Percentiles rank a stretch among this genome's conserved stretches.
Evolutionary conservation across 371 early-diverging fungal species (phyloP).

Genomic region (Catenaria anguillulae): DNA sequence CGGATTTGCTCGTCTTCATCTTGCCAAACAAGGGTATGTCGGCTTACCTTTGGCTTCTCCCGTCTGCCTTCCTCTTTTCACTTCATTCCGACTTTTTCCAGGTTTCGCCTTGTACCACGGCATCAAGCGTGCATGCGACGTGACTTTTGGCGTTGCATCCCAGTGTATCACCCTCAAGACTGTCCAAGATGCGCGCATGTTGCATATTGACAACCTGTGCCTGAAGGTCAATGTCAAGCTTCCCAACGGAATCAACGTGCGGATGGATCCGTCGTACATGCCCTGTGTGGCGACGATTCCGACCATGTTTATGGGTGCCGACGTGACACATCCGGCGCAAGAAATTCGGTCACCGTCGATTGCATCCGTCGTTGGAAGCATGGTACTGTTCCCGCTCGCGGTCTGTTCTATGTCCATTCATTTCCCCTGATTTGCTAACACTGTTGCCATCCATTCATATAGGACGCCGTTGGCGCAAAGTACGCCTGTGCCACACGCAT

Average conservation of each 20-base stretch:
- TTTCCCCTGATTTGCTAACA: not conserved
- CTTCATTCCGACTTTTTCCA: no score
- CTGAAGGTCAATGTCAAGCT: slow-evolving; percentile 75
- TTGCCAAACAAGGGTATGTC: slow-evolving; percentile 38
- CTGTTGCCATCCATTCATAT: not conserved
- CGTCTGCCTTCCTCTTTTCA: not conserved
- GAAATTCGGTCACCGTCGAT: slow-evolving; percentile 64
- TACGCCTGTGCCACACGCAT: slow-evolving; percentile 68
- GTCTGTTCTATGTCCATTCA: not conserved
- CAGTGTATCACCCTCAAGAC: slow-evolving; percentile 84
- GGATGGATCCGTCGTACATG: slow-evolving; percentile 20
- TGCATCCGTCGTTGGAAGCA: slow-evolving; percentile 74
- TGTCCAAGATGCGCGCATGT: slow-evolving; percentile 11
- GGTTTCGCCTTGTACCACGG: slow-evolving; percentile 56
- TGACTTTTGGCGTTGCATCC: slow-evolving; percentile 71
- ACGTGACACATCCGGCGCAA: slow-evolving; percentile 79
- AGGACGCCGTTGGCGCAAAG: slow-evolving; percentile 69
- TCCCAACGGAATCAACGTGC: slow-evolving; percentile 13
- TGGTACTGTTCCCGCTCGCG: slow-evolving; percentile 24
- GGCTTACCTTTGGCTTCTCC: no score
- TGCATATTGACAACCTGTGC: slow-evolving; percentile 37
- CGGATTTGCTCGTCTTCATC: slow-evolving; percentile 66
- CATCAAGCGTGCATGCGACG: slow-evolving; percentile 88
- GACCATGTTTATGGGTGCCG: slow-evolving; percentile 90
- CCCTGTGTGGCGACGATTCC: slow-evolving; percentile 53